Percentiles rank a stretch among this genome's conserved stretches.
phyloP scores from a whole-genome alignment of 108 stramenopile genomes.

The Poteriospumella lacustris region DNA sequence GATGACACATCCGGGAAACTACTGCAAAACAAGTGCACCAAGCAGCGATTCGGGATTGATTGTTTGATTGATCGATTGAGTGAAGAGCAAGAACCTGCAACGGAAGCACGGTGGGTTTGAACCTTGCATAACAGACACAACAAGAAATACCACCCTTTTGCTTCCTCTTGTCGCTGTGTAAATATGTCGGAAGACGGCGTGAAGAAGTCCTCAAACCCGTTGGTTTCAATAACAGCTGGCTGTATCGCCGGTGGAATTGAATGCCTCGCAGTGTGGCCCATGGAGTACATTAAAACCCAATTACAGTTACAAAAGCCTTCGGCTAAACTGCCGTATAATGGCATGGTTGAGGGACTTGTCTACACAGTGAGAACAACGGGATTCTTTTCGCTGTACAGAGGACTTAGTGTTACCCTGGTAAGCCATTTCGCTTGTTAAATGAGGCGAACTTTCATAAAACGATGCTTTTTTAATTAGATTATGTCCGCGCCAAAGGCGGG shows the following conservation, averaged over 20 bases:
- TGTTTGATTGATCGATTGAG: no score
- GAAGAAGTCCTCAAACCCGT: slow-evolving; percentile 42
- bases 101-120: no score
- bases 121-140: no score
- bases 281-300: slow-evolving; percentile 64
- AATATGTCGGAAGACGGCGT: slow-evolving; percentile 1
- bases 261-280: slow-evolving; percentile 75
- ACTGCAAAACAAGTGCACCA: no score
- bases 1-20: no score
- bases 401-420: slow-evolving; percentile 1
- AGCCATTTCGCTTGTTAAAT: slow-evolving; percentile 80
- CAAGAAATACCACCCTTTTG: no score
- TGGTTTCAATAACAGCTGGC: slow-evolving; percentile 42
- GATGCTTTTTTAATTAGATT: slow-evolving; percentile 43
- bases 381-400: slow-evolving; percentile 43
- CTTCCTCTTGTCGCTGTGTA: no score
- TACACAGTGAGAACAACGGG: slow-evolving; percentile 77
- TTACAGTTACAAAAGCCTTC: slow-evolving; percentile 52
- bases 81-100: no score
- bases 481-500: slow-evolving; percentile 79
- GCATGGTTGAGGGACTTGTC: slow-evolving; percentile 70
- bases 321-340: slow-evolving; percentile 64
- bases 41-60: no score
- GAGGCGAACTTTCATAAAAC: slow-evolving; percentile 76
- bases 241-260: slow-evolving; percentile 48